Conservation (phyloP, 75 land plant species). For the Adiantum capillusveneris region DNA sequence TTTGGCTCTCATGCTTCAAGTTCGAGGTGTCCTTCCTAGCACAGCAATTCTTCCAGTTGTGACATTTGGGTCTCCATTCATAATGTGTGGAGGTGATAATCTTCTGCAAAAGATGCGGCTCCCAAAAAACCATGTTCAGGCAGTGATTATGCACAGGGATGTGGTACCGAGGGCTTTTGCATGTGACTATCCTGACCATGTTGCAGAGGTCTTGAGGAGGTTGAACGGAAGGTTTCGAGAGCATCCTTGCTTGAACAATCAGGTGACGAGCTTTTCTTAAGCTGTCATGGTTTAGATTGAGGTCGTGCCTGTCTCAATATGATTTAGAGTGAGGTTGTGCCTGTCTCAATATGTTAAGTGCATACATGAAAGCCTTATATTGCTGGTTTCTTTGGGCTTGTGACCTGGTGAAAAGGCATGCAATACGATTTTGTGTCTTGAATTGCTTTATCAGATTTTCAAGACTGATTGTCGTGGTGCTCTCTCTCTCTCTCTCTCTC, state of each 20-base stretch:
- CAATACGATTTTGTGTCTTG: too few species aligned
- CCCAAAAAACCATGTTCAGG: slow-evolving; percentile 57
- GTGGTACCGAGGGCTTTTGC: slow-evolving; percentile 91
- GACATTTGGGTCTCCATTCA: slow-evolving; percentile 81
- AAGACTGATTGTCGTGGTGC: too few species aligned
- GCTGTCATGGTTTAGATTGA: too few species aligned
- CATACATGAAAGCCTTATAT: too few species aligned
- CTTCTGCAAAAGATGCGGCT: slow-evolving; percentile 56
- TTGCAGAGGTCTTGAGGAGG: slow-evolving; percentile 64
- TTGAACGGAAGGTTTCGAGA: slow-evolving; percentile 69
- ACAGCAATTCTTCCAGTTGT: slow-evolving; percentile 68
- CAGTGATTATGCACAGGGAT: slow-evolving; percentile 74
- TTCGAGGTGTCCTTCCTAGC: slow-evolving; percentile 47
- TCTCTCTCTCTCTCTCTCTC: too few species aligned
- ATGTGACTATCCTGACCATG: slow-evolving; percentile 68
- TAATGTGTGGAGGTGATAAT: slow-evolving; percentile 85
- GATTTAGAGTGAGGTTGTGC: too few species aligned
- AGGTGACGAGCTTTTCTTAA: slow-evolving; percentile 58
- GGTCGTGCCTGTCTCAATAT: too few species aligned
- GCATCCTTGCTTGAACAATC: slow-evolving; percentile 67
- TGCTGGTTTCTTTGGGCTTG: too few species aligned
- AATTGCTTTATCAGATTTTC: too few species aligned
- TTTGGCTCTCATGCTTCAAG: slow-evolving; percentile 69
- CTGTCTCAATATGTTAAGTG: too few species aligned
- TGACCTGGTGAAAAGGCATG: too few species aligned